Evolutionary conservation across 257 asterid species (phyloP), one percentile per base, ranked within the genome.

Genomic region (Leptodermis oblonga): DNA sequence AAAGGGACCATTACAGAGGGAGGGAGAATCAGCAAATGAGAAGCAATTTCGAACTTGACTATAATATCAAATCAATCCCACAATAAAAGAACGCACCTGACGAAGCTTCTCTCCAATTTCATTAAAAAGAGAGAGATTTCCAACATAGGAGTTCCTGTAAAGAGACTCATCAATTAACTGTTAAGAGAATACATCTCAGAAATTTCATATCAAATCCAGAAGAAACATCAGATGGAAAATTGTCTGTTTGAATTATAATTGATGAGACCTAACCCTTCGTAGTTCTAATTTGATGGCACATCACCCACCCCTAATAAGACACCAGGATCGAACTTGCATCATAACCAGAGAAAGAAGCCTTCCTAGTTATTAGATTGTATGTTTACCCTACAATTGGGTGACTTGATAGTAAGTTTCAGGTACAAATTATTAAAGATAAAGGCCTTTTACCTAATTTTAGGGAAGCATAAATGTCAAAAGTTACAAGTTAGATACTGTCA

Each of bases 71-170:
- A 67, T 62, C 42, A 52, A 12, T 53, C 66, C 69, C 62, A n/a
- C 69, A 70, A 39, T 26, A 73, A 66, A 78, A 65, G 30, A 39
- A 78, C 49, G 73, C 83, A 92, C 98, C 98, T 90, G 88, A 62
- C 73, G 79, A 67, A 92, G 96, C 85, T 87, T 90, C 83, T 76
- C 82, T 79, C 76, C 91, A 60, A 92, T 90, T 84, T 92, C 97
- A 74, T 69, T 45, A 80, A 92, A 88, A 76, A 92, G 42, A 67
- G 92, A 79, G 70, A 75, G 34, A 80, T 92, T 92, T 70, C 98
- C 98, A 65, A 92, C 80, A 76, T 75, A 88, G 17, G 98, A 92
- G 65, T 67, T 86, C 84, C 98, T 92, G 93, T 63, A 68, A 80
- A 55, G 56, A 41, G 28, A 66, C 36, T 7, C 26, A 41, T 4